Conservation (phyloP, 2,329 filamentous ascomycete genomes). For the Fusarium brevicatenulatum region DNA sequence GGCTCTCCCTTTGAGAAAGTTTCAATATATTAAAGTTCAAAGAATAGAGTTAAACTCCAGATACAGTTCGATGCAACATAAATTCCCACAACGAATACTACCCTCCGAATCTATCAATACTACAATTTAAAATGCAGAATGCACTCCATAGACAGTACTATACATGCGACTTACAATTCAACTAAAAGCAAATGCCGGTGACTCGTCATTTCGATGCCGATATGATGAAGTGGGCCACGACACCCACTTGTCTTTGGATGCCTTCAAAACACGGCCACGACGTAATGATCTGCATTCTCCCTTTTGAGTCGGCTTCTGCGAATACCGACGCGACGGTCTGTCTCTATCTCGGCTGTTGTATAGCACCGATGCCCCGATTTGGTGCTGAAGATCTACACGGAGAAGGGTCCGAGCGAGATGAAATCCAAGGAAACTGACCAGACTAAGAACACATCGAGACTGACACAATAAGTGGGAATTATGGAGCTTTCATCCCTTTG, state of each 20-base stretch:
- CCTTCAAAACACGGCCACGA: background rate
- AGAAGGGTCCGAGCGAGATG: background rate
- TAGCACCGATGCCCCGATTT: background rate
- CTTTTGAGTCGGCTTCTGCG: background rate
- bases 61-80: background rate
- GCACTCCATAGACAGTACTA: rapidly evolving
- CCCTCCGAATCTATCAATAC: background rate
- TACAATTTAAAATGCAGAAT: background rate
- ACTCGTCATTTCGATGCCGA: background rate
- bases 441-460: background rate
- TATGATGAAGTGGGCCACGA: background rate
- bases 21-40: background rate
- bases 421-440: background rate
- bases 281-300: background rate
- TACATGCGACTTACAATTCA: background rate
- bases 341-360: background rate
- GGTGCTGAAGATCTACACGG: background rate
- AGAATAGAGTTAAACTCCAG: background rate
- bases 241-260: background rate
- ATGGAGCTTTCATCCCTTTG: rapidly evolving
- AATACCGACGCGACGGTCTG: background rate
- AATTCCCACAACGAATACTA: background rate
- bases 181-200: too few relatives aligned
- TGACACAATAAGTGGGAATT: background rate
- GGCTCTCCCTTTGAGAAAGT: rapidly evolving